Conservation (phyloP, 75 land plant species). For the Selaginella tamariscina region DNA sequence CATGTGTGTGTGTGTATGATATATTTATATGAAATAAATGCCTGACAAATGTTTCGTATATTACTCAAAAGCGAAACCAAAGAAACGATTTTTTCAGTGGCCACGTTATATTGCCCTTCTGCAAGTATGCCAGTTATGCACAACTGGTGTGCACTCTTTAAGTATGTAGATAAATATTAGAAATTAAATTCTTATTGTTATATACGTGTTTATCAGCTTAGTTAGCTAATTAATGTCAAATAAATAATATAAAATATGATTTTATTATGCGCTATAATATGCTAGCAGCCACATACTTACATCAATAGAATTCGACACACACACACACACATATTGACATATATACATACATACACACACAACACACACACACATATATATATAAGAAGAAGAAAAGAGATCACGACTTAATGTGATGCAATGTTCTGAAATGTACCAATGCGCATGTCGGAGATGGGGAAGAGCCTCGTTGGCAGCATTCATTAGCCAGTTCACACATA, state of each 20-base stretch:
- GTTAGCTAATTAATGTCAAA: not conserved
- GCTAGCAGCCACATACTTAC: not conserved
- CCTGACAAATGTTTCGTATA: too few relatives aligned
- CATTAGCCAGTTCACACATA: not conserved
- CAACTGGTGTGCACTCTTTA: not conserved
- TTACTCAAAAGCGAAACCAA: too few relatives aligned
- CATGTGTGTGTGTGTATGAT: too few relatives aligned
- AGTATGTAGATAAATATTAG: not conserved
- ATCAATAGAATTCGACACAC: too few relatives aligned
- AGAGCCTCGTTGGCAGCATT: not conserved
- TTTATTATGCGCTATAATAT: not conserved
- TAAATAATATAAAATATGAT: not conserved
- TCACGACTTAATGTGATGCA: conserved; percentile 1
- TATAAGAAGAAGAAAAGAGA: not conserved
- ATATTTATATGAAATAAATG: too few relatives aligned
- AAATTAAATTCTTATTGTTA: not conserved
- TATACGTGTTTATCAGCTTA: not conserved
- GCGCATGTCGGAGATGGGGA: not conserved
- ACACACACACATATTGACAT: too few relatives aligned
- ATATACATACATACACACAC: too few relatives aligned
- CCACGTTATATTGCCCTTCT: not conserved
- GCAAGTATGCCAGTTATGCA: not conserved
- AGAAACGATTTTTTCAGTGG: too few relatives aligned
- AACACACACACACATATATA: too few relatives aligned
- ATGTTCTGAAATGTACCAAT: not conserved